Conservation (phyloP, 768 basidiomycete species). For the Antrodiella citrinella region DNA sequence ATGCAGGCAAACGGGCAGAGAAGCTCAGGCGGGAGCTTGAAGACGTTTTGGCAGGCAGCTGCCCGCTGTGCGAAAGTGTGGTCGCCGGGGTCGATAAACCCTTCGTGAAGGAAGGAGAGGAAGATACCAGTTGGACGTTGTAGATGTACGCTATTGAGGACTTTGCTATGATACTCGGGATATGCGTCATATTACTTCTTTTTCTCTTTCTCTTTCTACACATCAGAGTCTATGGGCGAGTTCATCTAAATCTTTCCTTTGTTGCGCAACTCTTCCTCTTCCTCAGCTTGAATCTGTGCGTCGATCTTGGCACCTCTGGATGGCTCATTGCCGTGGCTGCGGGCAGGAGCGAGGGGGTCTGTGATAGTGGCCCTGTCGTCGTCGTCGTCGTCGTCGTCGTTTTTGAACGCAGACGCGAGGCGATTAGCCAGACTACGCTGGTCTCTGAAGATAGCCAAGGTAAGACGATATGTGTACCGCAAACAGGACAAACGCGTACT, state of each 20-base stretch:
- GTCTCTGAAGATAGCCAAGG: conserved; percentile 24
- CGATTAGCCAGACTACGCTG: conserved; percentile 34
- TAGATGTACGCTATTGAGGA: conserved; percentile 25
- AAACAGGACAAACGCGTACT: conserved; percentile 20
- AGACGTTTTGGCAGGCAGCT: conserved; percentile 79
- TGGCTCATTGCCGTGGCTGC: conserved; percentile 48
- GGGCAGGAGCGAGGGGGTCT: conserved; percentile 43
- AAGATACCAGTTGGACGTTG: conserved; percentile 70
- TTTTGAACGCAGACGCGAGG: conserved; percentile 24
- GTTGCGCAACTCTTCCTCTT: conserved; percentile 36
- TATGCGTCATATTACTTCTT: too few relatives aligned
- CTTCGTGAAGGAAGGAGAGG: conserved; percentile 74
- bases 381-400: conserved; percentile 25
- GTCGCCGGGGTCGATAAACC: conserved; percentile 80
- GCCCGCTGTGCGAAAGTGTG: conserved; percentile 90
- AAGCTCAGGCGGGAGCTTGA: conserved; percentile 81
- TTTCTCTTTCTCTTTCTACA: too few relatives aligned
- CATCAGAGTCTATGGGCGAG: too few relatives aligned
- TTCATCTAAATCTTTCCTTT: conserved; percentile 30
- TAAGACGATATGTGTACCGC: not conserved
- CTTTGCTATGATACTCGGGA: not conserved
- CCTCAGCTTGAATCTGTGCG: conserved; percentile 44
- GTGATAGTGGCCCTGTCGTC: conserved; percentile 12
- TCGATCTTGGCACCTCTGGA: conserved; percentile 53
- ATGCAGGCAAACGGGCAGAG: conserved; percentile 43